These are phyloP conservation scores for Aspergillus affinis DNA, from an alignment of 495 filamentous ascomycete genomes.

Conservation along the genomic window DNA sequence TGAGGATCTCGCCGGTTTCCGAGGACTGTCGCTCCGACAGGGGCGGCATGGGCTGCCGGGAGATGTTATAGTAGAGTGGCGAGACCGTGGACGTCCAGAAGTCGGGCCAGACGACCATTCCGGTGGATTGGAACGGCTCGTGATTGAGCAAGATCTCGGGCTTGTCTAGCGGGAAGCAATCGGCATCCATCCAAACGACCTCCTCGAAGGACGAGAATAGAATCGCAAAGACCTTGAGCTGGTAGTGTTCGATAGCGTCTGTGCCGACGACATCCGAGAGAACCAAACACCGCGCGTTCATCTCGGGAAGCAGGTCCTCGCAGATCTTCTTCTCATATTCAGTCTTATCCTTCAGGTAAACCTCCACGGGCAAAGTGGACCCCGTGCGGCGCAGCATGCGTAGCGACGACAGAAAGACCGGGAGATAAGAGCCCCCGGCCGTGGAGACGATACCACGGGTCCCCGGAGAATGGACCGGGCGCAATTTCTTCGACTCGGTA, in stretches of 20 bases:
- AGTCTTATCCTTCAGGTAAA: constrained; percentile 51
- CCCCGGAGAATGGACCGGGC: constrained; percentile 41
- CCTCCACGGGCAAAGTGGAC: constrained; percentile 56
- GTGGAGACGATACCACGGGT: constrained; percentile 58
- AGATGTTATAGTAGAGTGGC: constrained; percentile 54
- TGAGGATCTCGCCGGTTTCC: constrained; percentile 58
- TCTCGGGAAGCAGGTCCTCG: constrained; percentile 46
- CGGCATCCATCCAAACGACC: constrained; percentile 63
- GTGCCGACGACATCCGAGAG: constrained; percentile 45
- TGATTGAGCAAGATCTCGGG: constrained; percentile 51
- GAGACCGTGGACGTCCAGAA: constrained; percentile 58
- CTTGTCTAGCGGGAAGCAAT: constrained; percentile 53
- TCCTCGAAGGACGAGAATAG: constrained; percentile 61
- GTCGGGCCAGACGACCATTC: constrained; percentile 62
- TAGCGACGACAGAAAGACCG: constrained; percentile 51
- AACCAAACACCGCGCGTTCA: constrained; percentile 54
- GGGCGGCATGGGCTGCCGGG: constrained; percentile 42
- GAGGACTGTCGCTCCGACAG: constrained; percentile 43
- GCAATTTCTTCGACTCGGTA: constrained; percentile 29
- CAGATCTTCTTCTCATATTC: constrained; percentile 56
- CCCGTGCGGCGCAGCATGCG: constrained; percentile 58
- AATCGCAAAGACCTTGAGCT: constrained; percentile 61
- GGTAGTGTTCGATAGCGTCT: constrained; percentile 47
- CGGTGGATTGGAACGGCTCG: constrained; percentile 51
- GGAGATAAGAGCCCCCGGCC: constrained; percentile 45